A percentile compares a stretch with the other conserved stretches of the same genome.
Conservation (phyloP, 805 yeast species). For the Priceomyces medius region DNA sequence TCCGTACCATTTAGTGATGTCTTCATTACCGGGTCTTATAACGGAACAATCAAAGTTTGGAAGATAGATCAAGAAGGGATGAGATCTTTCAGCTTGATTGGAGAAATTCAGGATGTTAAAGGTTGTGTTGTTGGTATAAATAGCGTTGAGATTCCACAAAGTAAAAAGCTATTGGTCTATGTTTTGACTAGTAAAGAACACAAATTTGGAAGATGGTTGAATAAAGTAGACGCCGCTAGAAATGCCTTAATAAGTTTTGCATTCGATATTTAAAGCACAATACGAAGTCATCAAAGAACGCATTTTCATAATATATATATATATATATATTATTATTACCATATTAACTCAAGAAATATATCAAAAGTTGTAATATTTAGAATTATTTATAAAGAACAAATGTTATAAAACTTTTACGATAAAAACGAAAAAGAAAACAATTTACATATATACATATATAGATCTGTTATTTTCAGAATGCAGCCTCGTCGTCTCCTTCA, state of each 20-base stretch:
- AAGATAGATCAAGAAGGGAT: constrained; percentile 56
- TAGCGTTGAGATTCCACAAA: constrained; percentile 51
- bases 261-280: constrained; percentile 24
- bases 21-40: constrained; percentile 86
- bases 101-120: constrained; percentile 55
- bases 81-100: constrained; percentile 58
- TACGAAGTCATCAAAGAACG: constrained; percentile 1
- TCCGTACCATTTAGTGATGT: constrained; percentile 84
- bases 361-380: constrained; percentile 1
- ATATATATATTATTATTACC: constrained; percentile 5
- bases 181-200: constrained; percentile 83
- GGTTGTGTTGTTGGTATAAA: constrained; percentile 73
- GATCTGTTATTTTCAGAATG: constrained; percentile 45
- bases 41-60: constrained; percentile 80
- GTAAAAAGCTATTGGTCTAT: constrained; percentile 48
- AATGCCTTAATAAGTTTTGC: constrained; percentile 57
- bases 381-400: too few relatives aligned
- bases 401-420: too few relatives aligned
- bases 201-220: constrained; percentile 83
- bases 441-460: too few relatives aligned
- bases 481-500: constrained; percentile 70
- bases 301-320: constrained; percentile 5
- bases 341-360: constrained; percentile 1
- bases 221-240: constrained; percentile 61
- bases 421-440: too few relatives aligned